Base-by-base conservation (phyloP, 2,329 filamentous ascomycete species). In the Teratosphaeria nubilosa region DNA sequence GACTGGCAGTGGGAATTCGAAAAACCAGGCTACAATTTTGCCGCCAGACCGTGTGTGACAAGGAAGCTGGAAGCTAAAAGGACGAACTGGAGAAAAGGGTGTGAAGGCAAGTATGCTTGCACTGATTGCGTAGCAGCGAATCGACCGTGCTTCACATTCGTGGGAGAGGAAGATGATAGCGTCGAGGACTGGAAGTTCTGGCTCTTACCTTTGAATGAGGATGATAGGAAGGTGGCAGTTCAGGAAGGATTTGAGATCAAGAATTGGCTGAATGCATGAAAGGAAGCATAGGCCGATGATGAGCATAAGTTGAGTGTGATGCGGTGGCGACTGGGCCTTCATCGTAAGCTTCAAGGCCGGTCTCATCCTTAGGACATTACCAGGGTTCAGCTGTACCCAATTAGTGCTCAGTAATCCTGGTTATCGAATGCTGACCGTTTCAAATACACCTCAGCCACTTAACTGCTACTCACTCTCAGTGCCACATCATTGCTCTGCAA, bases 171-270 rank as follows among this genome's bases (percentile, higher is more conserved):
- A 4, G 34, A 41, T 14, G 22, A 20, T 4, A 55, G 60, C 16
- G 60, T 59, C 10, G 63, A 64, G 37, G 65, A 65, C 53, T 67
- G 50, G 50, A 30, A 52, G 24, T 52, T 69, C 27, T 60, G 60
- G 58, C 56, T 68, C 25, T 58, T 69, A 59, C 66, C 68, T 25
- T 54, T 69, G 60, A 63, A 67, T 57, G 58, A 63, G 41, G 55
- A 63, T 5, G 66, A 69, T 59, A 56, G 66, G 14, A 61, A 55
- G 50, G 58, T 20, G 53, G 58, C 53, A 50, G 57, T 66, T 1
- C 55, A 59, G 61, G 58, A 59, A 45, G 64, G 59, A 14, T 59
- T 60, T 41, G 66, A 67, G 59, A 61, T 67, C 48, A 57, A 62
- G 53, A 61, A 61, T 56, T 68, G 66, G 66, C 13, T 68, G 27